Conservation (phyloP, 805 yeast genomes). For the Yarrowia deformans region DNA sequence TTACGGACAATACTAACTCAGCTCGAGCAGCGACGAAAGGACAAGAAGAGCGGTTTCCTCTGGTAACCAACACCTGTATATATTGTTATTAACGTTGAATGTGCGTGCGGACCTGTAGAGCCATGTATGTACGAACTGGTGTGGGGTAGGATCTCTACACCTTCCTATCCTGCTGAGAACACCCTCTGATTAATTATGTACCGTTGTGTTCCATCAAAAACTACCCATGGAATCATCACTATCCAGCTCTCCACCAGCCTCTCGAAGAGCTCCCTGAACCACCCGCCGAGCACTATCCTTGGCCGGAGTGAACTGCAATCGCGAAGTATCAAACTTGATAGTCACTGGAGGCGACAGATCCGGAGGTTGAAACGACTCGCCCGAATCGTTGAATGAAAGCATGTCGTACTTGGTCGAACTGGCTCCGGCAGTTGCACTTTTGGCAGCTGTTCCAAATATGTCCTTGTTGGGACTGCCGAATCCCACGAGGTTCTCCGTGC, state of each 20-base stretch:
- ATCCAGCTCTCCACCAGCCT: constrained; percentile 20
- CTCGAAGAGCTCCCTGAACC: constrained; percentile 10
- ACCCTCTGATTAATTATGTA: neutral
- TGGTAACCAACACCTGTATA: constrained; percentile 31
- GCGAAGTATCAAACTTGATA: constrained; percentile 31
- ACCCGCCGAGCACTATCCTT: constrained; percentile 37
- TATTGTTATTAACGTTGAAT: constrained; percentile 13
- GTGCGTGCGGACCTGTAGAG: neutral
- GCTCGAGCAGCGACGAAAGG: constrained; percentile 34
- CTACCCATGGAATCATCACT: constrained; percentile 30
- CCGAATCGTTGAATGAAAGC: constrained; percentile 25
- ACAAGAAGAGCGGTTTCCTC: constrained; percentile 34
- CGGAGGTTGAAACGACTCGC: constrained; percentile 28
- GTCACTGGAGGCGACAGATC: constrained; percentile 33
- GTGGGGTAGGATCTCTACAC: too few relatives aligned
- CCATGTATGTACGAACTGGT: too few relatives aligned
- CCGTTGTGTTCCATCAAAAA: neutral
- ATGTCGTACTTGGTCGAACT: constrained; percentile 11
- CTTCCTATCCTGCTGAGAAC: too few relatives aligned
- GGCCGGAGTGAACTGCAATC: constrained; percentile 25
- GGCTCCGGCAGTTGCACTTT: neutral
- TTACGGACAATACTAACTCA: constrained; percentile 1
- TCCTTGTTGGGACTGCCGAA: constrained; percentile 32
- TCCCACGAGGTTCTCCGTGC: constrained; percentile 14
- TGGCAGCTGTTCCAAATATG: constrained; percentile 8